These are phyloP conservation scores for Russula earlei DNA, from an alignment of 768 basidiomycete genomes.

Conservation along the genomic window DNA sequence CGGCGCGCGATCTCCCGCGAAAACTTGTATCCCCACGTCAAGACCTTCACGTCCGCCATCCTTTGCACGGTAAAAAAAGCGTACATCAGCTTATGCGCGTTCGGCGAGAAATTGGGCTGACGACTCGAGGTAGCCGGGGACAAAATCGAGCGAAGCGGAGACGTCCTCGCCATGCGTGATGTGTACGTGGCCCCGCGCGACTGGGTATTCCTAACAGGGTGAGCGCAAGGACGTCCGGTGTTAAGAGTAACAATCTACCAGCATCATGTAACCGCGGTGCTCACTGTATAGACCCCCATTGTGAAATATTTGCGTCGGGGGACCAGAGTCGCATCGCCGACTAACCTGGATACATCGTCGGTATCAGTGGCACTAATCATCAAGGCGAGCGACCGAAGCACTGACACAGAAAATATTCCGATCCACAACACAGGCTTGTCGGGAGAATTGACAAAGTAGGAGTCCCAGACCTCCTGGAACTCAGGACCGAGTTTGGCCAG, in stretches of 20 bases:
- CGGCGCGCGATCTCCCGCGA: conserved; percentile 45
- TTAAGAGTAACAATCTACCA: neutral
- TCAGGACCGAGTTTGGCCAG: conserved; percentile 22
- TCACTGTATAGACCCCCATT: conserved; percentile 3
- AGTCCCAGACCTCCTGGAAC: conserved; percentile 22
- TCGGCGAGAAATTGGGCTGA: neutral
- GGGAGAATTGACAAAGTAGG: conserved; percentile 18
- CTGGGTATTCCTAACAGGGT: conserved; percentile 16
- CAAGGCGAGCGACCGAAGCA: neutral
- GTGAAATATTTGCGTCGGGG: conserved; percentile 22
- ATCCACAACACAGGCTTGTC: conserved; percentile 23
- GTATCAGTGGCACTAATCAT: neutral
- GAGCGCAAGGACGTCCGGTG: too few relatives aligned
- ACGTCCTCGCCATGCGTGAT: conserved; percentile 20
- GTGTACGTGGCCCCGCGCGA: conserved; percentile 22
- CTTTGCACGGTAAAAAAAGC: neutral
- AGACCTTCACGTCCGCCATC: conserved; percentile 30
- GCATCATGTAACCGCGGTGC: neutral
- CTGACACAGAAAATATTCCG: conserved; percentile 14
- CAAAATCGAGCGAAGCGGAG: conserved; percentile 21
- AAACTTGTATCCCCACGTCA: conserved; percentile 48
- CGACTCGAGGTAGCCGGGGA: conserved; percentile 21
- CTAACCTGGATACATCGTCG: neutral
- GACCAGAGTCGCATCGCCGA: neutral
- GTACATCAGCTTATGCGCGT: neutral